phyloP scores from a whole-genome alignment of 2,329 filamentous ascomycete genomes.

The Fusarium multiceps region DNA sequence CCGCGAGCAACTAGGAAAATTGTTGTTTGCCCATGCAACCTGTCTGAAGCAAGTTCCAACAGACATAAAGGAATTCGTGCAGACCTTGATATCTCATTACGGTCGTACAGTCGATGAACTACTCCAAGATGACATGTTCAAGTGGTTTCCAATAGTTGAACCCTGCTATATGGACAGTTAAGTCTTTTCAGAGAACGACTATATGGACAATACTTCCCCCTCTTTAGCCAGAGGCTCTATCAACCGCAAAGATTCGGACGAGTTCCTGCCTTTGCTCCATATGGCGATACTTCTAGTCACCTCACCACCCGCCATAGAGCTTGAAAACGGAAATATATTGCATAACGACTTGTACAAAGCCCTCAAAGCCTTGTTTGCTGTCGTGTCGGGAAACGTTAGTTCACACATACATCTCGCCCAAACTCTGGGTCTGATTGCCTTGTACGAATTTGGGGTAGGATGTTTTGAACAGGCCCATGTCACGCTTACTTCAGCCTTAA shows the following conservation, averaged over 20 bases:
- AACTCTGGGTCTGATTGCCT: not conserved
- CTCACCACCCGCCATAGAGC: not conserved
- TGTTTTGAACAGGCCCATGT: not conserved
- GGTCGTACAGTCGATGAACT: not conserved
- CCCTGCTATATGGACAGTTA: not conserved
- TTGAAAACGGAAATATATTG: no score
- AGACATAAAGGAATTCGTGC: not conserved
- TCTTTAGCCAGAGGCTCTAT: no score
- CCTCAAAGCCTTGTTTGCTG: not conserved
- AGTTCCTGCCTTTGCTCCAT: not conserved
- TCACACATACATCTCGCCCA: not conserved
- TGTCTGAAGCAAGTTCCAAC: no score
- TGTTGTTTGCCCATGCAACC: not conserved
- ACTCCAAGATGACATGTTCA: not conserved
- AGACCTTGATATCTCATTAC: not conserved
- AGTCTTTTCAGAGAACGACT: no score
- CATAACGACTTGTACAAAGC: not conserved
- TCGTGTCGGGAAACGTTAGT: not conserved
- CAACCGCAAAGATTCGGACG: not conserved
- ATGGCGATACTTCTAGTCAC: not conserved
- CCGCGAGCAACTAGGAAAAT: not conserved
- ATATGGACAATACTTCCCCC: no score
- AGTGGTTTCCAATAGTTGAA: not conserved
- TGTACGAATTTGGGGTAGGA: conserved; percentile 6
- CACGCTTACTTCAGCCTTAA: not conserved